phyloP scores from a whole-genome alignment of 2,329 filamentous ascomycete species.

The Fusarium sp. region DNA sequence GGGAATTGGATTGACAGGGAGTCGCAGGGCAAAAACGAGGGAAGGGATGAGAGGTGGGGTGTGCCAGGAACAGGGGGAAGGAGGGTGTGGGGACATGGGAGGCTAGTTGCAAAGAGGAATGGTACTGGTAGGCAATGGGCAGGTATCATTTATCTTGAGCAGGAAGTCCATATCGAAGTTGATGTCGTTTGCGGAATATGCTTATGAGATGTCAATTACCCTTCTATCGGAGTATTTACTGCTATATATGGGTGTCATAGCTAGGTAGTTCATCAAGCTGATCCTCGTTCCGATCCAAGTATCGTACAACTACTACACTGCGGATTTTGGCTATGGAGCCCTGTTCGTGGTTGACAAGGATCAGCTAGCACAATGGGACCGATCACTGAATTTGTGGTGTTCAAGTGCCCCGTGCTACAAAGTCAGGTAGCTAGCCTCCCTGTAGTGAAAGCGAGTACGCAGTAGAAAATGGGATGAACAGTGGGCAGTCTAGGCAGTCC shows the following conservation, averaged over 20 bases:
- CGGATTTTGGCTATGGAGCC: slow-evolving; percentile 23
- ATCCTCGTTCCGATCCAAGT: neutral
- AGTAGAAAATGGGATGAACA: slow-evolving; percentile 45
- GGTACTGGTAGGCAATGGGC: slow-evolving; percentile 19
- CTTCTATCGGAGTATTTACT: neutral
- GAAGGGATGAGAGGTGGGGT: slow-evolving; percentile 43
- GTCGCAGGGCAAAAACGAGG: slow-evolving; percentile 30
- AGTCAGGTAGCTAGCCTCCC: neutral
- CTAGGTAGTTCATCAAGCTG: neutral
- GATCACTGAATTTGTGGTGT: slow-evolving; percentile 14
- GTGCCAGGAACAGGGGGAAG: slow-evolving; percentile 33
- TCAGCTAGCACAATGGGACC: slow-evolving; percentile 13
- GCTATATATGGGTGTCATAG: neutral
- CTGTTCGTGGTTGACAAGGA: slow-evolving; percentile 36
- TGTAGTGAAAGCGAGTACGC: slow-evolving; percentile 11
- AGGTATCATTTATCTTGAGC: slow-evolving; percentile 19
- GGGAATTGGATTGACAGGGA: slow-evolving; percentile 46
- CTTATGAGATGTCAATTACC: neutral
- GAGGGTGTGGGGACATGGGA: slow-evolving; percentile 29
- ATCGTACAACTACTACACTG: neutral
- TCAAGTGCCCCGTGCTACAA: slow-evolving; percentile 16
- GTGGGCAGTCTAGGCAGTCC: slow-evolving; percentile 46
- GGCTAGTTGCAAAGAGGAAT: slow-evolving; percentile 35
- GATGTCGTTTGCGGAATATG: neutral
- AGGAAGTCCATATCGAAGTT: neutral